phyloP scores from a whole-genome alignment of 2,329 filamentous ascomycete genomes.

The Epichloe baconii region DNA sequence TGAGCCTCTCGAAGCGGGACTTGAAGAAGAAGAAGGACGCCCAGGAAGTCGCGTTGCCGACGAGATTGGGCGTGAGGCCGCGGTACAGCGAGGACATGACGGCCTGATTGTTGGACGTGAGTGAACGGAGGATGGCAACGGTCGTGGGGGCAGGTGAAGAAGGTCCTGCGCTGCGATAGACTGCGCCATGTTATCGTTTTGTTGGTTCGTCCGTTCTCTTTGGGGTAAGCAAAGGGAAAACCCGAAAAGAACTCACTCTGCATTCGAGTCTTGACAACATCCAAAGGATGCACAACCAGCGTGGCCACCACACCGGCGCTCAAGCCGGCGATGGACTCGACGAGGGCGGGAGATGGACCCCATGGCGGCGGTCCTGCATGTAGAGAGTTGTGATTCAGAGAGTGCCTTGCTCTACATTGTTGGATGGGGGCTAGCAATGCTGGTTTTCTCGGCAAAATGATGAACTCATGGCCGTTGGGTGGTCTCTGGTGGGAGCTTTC shows the following conservation, averaged over 20 bases:
- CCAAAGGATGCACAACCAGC: conserved; percentile 78
- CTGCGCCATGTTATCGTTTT: conserved; percentile 17
- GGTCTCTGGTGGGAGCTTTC: neutral
- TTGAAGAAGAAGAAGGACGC: conserved; percentile 82
- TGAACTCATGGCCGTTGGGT: neutral
- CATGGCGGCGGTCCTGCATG: conserved; percentile 37
- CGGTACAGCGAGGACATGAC: conserved; percentile 63
- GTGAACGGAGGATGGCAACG: conserved; percentile 36
- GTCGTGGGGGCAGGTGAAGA: conserved; percentile 29
- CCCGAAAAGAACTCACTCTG: conserved; percentile 48
- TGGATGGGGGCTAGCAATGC: neutral
- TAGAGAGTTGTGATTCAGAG: conserved; percentile 12
- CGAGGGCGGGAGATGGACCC: conserved; percentile 59
- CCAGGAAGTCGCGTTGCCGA: conserved; percentile 87
- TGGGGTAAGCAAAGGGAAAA: neutral
- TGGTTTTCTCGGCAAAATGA: neutral
- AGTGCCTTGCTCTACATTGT: conserved; percentile 13
- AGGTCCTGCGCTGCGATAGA: conserved; percentile 34
- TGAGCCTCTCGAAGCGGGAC: conserved; percentile 35
- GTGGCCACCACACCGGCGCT: conserved; percentile 80
- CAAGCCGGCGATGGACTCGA: conserved; percentile 84
- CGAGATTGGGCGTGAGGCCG: conserved; percentile 76
- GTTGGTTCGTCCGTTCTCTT: neutral
- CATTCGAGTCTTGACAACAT: conserved; percentile 91
- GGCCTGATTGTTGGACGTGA: conserved; percentile 39